phyloP scores from a whole-genome alignment of 2,329 filamentous ascomycete species.

The Lecanicillium sp. region DNA sequence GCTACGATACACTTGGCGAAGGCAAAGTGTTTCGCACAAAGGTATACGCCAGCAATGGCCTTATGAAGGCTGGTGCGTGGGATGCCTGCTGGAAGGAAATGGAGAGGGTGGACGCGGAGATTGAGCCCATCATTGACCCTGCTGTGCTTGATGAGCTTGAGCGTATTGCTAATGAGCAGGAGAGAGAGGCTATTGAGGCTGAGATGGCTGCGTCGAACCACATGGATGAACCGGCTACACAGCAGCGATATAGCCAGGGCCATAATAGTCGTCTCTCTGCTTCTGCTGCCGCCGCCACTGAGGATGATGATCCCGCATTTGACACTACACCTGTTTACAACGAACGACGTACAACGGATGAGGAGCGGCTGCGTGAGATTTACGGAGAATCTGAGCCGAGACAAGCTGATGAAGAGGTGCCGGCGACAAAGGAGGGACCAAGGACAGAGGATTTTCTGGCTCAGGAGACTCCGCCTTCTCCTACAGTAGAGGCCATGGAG shows the following conservation, averaged over 20 bases:
- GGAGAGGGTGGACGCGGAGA: constrained; percentile 95
- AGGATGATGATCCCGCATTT: constrained; percentile 3
- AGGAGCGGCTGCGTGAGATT: constrained; percentile 45
- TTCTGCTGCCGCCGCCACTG: constrained; percentile 3
- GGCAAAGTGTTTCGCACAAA: constrained; percentile 66
- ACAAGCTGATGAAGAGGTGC: constrained; percentile 9
- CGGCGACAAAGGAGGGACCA: constrained; percentile 4
- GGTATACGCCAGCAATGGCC: constrained; percentile 87
- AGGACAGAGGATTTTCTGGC: background rate
- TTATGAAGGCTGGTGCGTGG: constrained; percentile 91
- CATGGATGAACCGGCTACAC: constrained; percentile 4
- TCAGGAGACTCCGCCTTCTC: constrained; percentile 12
- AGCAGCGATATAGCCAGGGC: too few species aligned
- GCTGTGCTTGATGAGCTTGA: constrained; percentile 52
- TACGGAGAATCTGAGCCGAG: constrained; percentile 32
- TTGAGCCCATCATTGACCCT: constrained; percentile 63
- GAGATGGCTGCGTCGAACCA: constrained; percentile 17
- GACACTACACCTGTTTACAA: constrained; percentile 14
- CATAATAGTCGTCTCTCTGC: too few species aligned
- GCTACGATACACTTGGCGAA: constrained; percentile 42
- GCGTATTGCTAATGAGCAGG: constrained; percentile 37
- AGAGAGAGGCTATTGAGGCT: constrained; percentile 27
- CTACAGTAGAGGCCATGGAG: constrained; percentile 18
- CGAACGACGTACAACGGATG: constrained; percentile 33
- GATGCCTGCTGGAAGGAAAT: constrained; percentile 92